phyloP scores from a whole-genome alignment of 2,329 filamentous ascomycete genomes.

The Hawksworthiomyces lignivorus region DNA sequence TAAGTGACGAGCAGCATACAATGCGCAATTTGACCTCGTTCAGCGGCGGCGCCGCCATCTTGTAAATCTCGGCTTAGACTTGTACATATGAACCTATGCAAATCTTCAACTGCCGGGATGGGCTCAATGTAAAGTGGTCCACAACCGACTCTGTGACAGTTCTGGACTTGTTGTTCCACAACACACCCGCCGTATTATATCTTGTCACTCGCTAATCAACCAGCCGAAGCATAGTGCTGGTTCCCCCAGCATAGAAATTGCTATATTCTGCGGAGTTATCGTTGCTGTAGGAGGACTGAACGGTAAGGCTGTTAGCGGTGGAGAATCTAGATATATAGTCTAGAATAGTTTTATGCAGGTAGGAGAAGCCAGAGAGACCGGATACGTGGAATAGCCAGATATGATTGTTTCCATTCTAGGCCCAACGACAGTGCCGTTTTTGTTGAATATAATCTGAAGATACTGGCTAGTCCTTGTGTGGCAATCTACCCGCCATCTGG shows the following conservation, averaged over 20 bases:
- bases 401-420: conserved; percentile 64
- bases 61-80: conserved; percentile 69
- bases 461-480: conserved; percentile 20
- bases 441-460: conserved; percentile 64
- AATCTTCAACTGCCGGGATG: conserved; percentile 56
- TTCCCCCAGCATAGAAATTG: conserved; percentile 42
- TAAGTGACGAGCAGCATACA: conserved; percentile 65
- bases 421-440: conserved; percentile 57
- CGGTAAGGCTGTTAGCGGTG: conserved; percentile 45
- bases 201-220: conserved; percentile 37
- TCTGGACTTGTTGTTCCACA: conserved; percentile 63
- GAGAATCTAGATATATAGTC: conserved; percentile 35
- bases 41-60: conserved; percentile 57
- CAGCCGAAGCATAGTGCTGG: conserved; percentile 29
- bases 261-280: conserved; percentile 32
- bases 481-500: conserved; percentile 32
- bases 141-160: conserved; percentile 68
- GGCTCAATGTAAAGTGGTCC: conserved; percentile 61
- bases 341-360: conserved; percentile 55
- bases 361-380: conserved; percentile 51
- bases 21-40: conserved; percentile 61
- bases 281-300: conserved; percentile 35
- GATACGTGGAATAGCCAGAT: conserved; percentile 63
- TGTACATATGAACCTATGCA: conserved; percentile 64
- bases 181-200: conserved; percentile 66